Percentiles rank a stretch among this genome's conserved stretches.
phyloP scores from a whole-genome alignment of 176 grass and related monocot genomes.

The Triticum monococcum region DNA sequence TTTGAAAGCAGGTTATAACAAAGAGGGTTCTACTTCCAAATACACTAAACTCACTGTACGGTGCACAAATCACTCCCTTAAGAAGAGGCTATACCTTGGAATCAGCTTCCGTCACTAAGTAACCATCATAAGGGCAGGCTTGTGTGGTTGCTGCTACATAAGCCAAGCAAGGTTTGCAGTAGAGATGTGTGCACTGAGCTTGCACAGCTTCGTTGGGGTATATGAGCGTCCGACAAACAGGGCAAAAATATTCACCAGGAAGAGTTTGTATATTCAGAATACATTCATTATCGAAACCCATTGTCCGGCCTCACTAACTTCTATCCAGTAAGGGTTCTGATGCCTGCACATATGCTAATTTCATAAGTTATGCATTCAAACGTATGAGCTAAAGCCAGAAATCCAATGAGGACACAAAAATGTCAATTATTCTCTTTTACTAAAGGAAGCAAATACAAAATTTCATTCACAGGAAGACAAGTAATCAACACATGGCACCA shows the following conservation, averaged over 20 bases:
- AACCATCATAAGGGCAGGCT: conserved; percentile 96
- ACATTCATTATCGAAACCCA: conserved; percentile 98
- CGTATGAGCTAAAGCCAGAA: conserved; percentile 10
- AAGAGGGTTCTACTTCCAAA: conserved; percentile 3
- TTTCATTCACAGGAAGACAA: not conserved
- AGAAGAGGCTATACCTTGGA: conserved; percentile 66
- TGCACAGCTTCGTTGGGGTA: conserved; percentile 89
- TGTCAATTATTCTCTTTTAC: not conserved
- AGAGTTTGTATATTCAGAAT: conserved; percentile 87
- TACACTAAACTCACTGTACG: conserved; percentile 1
- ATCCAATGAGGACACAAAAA: not conserved
- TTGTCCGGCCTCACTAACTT: conserved; percentile 9
- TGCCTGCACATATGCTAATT: conserved; percentile 36
- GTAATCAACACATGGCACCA: not conserved
- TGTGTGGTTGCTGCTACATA: conserved; percentile 88
- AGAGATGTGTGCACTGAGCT: conserved; percentile 96
- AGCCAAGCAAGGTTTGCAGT: conserved; percentile 93
- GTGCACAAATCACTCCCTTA: not conserved
- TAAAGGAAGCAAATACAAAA: not conserved
- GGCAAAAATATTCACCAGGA: conserved; percentile 99
- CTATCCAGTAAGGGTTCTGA: conserved; percentile 10
- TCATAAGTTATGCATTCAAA: not conserved
- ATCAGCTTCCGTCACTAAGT: conserved; percentile 93
- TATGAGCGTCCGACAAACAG: conserved; percentile 94
- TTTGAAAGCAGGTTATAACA: conserved; percentile 24